Conservation (phyloP, 345 rosid genomes). For the Euclidium syriacum region DNA sequence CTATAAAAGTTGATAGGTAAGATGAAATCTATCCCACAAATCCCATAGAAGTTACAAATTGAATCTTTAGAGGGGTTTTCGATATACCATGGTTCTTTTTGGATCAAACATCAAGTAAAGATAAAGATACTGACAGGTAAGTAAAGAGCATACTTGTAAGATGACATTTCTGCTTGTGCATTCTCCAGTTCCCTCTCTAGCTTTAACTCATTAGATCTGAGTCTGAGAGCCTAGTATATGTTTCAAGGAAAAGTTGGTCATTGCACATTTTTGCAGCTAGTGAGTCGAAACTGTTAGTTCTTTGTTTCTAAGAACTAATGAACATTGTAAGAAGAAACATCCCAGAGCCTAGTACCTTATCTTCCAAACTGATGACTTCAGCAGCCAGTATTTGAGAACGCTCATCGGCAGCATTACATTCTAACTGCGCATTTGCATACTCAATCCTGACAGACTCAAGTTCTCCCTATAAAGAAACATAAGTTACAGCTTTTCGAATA, state of each 20-base stretch:
- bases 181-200: slow-evolving; percentile 88
- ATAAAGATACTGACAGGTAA: slow-evolving; percentile 1
- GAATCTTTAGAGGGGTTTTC: neutral
- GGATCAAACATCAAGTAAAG: neutral
- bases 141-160: slow-evolving; percentile 55
- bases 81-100: neutral
- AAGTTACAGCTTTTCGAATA: neutral
- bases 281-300: neutral
- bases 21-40: neutral
- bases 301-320: neutral
- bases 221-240: slow-evolving; percentile 71
- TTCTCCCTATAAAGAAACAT: slow-evolving; percentile 53
- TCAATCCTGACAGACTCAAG: slow-evolving; percentile 72
- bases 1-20: slow-evolving; percentile 36
- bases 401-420: slow-evolving; percentile 90
- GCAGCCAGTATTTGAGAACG: slow-evolving; percentile 88
- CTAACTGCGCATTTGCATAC: slow-evolving; percentile 69
- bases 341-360: slow-evolving; percentile 60
- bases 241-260: slow-evolving; percentile 11
- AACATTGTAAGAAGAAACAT: neutral
- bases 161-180: slow-evolving; percentile 62
- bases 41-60: neutral
- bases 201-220: slow-evolving; percentile 91
- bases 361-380: slow-evolving; percentile 97
- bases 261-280: slow-evolving; percentile 6